These are phyloP conservation scores for Candida sojae DNA, from an alignment of 1,139 yeast genomes.

Conservation along the genomic window DNA sequence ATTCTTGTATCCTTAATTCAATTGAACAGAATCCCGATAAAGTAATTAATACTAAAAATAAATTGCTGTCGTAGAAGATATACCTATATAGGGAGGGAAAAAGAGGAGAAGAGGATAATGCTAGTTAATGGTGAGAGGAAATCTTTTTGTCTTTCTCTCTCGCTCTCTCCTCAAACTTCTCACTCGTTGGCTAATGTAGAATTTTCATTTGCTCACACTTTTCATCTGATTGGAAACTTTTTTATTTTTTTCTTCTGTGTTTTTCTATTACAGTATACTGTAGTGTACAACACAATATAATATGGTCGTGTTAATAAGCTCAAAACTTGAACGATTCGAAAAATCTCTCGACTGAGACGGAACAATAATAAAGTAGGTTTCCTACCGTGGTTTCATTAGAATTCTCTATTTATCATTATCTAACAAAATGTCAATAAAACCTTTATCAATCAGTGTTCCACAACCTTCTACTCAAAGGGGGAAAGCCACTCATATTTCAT, in stretches of 20 bases:
- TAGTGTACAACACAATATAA: not conserved
- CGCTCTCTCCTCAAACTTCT: not conserved
- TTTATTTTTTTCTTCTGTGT: not conserved
- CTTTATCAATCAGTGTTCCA: slow-evolving; percentile 56
- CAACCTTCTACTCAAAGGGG: slow-evolving; percentile 78
- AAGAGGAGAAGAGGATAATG: not conserved
- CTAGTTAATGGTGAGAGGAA: not conserved
- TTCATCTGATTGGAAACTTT: not conserved
- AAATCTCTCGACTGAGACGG: not conserved
- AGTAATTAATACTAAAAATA: not conserved
- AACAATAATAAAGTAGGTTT: no score
- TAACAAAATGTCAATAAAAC: slow-evolving; percentile 28
- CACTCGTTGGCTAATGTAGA: not conserved
- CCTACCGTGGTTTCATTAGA: not conserved
- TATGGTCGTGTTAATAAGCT: not conserved
- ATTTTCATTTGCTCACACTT: not conserved
- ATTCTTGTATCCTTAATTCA: not conserved
- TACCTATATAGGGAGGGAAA: not conserved
- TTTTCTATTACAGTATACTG: not conserved
- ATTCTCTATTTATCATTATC: not conserved
- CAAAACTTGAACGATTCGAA: not conserved
- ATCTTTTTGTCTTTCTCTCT: not conserved
- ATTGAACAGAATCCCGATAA: not conserved
- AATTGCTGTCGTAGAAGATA: not conserved
- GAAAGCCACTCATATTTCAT: slow-evolving; percentile 69